Base-by-base conservation (phyloP, 352 stramenopile species). In the Globisporangium iwayamae region DNA sequence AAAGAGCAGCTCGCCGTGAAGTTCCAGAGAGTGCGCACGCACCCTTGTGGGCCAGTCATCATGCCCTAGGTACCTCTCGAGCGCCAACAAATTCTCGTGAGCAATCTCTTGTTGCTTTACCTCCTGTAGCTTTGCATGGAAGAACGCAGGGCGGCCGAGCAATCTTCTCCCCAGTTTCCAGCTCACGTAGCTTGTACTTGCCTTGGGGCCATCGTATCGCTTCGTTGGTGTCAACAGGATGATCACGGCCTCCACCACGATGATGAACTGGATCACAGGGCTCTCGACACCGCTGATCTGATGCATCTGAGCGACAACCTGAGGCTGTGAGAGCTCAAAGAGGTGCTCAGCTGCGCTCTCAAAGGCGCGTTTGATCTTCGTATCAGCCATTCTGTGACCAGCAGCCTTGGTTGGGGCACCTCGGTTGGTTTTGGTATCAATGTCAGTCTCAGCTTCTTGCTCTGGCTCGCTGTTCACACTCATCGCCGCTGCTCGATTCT, bases 241-340 rank as follows among this genome's bases (percentile, higher is more conserved):
- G 36, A 96, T 83, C 8, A 89, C 71, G 8, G 86, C 79, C 57
- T 96, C 86, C 77, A 94, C 87, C 11, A 92, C 80, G 11, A 94
- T 56, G 6, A 93, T 72, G 2, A 94, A 65, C 2, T 71, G 67
- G 36, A 63, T 48, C 39, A 60, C 45, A 3, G 69, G 63, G 0
- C 43, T 41, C 3, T 71, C 62, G 0, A 57, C 41, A 0, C 28
- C 3, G 20, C 71, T 76, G 38, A 77, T 32, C 3, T 48, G 45
- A 0, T 57, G 25, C 71, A 91, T 87, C 51, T 88, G 70, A 0
- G 18, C 13, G 0, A 58, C 25, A 0, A 48, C 38, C 0, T 68
- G 45, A 18, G 56, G 34, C 47, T 75, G 55, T 4, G 47, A 41
- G 9, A 87, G 65, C 11, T n/a, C 46, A 25, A 62, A 39, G 14